These are phyloP conservation scores for Geotrichum restrictum DNA, from an alignment of 1,139 yeast species.

Conservation along the genomic window DNA sequence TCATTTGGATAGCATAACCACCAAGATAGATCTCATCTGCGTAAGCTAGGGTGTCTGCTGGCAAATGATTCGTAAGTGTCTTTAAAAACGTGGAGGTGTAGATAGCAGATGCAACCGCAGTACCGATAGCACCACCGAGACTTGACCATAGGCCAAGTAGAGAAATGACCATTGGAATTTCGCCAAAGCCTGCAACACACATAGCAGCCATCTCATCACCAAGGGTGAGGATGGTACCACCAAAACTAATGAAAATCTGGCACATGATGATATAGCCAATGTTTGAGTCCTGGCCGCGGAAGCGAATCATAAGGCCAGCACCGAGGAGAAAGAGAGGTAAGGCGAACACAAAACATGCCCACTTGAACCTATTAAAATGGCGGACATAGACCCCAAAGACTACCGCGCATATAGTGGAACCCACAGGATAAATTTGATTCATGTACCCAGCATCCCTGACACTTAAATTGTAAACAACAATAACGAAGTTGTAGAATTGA, in stretches of 20 bases:
- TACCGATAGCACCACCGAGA: slow-evolving; percentile 47
- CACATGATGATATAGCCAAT: slow-evolving; percentile 37
- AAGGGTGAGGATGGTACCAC: slow-evolving; percentile 35
- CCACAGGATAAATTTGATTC: not conserved
- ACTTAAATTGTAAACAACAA: too few species aligned
- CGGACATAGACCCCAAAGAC: not conserved
- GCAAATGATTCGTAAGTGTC: not conserved
- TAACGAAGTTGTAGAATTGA: too few species aligned
- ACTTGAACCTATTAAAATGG: not conserved
- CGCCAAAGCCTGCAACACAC: slow-evolving; percentile 12
- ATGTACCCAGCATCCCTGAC: slow-evolving; percentile 32
- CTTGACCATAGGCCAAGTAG: not conserved
- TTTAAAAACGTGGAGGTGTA: slow-evolving; percentile 43
- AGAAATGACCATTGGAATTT: not conserved
- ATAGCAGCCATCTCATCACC: slow-evolving; percentile 35
- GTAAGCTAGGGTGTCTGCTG: not conserved
- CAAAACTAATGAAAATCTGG: slow-evolving; percentile 38
- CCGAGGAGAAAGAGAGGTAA: slow-evolving; percentile 35
- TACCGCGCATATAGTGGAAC: not conserved
- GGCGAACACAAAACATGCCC: slow-evolving; percentile 23
- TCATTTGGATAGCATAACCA: not conserved
- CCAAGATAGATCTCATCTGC: not conserved
- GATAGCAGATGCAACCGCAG: slow-evolving; percentile 46
- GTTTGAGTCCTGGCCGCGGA: slow-evolving; percentile 30
- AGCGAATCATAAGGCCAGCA: slow-evolving; percentile 36